A percentile compares a stretch with the other conserved stretches of the same genome.
Conservation (phyloP, 1,284 basidiomycete species). For the Pyrrhoderma noxium region DNA sequence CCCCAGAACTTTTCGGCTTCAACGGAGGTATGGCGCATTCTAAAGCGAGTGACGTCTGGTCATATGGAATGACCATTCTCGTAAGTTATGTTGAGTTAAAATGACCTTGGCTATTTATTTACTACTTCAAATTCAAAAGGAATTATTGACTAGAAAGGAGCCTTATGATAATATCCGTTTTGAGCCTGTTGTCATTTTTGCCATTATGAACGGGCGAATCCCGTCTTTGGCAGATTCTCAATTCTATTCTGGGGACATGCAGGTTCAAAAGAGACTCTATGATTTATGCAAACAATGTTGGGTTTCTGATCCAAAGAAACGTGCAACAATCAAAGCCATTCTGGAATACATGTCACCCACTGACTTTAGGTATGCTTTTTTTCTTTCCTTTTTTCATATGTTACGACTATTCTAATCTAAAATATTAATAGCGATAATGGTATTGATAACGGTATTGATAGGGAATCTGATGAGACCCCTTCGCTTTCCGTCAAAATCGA, state of each 20-base stretch:
- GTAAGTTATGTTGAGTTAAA: too few relatives aligned
- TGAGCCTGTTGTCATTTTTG: constrained; percentile 13
- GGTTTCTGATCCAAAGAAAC: neutral
- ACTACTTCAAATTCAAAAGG: too few relatives aligned
- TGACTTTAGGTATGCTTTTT: too few relatives aligned
- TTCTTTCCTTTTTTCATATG: too few relatives aligned
- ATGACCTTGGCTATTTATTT: too few relatives aligned
- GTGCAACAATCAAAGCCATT: neutral
- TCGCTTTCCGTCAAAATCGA: too few relatives aligned
- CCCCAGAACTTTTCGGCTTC: constrained; percentile 1
- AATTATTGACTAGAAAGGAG: constrained; percentile 4
- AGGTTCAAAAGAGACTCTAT: neutral
- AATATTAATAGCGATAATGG: too few relatives aligned
- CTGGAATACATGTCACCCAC: too few relatives aligned
- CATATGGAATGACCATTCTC: constrained; percentile 1
- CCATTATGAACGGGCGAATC: constrained; percentile 3
- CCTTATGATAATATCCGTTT: constrained; percentile 5
- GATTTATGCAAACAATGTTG: neutral
- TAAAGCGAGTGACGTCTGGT: constrained; percentile 2
- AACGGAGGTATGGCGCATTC: neutral
- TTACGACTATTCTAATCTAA: too few relatives aligned
- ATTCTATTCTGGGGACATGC: too few relatives aligned
- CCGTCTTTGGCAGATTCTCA: neutral
- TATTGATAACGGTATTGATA: too few relatives aligned
- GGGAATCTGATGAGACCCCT: too few relatives aligned